phyloP scores from a whole-genome alignment of 2,329 filamentous ascomycete genomes.

The Boeremia lycopersici region DNA sequence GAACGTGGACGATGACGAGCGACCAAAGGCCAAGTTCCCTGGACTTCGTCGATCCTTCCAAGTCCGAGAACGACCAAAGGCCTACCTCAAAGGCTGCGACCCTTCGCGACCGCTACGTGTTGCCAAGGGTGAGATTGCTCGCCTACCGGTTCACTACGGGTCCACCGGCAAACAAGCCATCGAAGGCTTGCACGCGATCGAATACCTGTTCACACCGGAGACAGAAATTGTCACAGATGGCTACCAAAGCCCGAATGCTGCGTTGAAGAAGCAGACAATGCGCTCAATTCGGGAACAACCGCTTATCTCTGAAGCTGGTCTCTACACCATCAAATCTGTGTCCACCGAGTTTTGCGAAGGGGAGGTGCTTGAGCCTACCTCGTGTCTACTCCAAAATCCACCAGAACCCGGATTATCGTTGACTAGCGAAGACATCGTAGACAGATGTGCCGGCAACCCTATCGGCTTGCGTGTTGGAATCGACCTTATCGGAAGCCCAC shows the following conservation, averaged over 20 bases:
- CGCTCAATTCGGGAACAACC: conserved; percentile 69
- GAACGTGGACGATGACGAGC: conserved; percentile 67
- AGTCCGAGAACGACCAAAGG: conserved; percentile 84
- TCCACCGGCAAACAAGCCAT: conserved; percentile 63
- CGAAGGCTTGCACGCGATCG: conserved; percentile 72
- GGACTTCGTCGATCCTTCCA: conserved; percentile 76
- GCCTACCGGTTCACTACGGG: conserved; percentile 74
- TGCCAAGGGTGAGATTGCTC: conserved; percentile 71
- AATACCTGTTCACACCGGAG: conserved; percentile 82
- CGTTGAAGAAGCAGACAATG: conserved; percentile 64
- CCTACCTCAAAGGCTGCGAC: conserved; percentile 76
- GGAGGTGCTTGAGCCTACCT: conserved; percentile 89
- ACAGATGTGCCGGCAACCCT: conserved; percentile 93
- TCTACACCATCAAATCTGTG: conserved; percentile 84
- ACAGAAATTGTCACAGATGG: conserved; percentile 71
- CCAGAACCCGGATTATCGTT: conserved; percentile 81
- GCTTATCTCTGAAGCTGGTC: conserved; percentile 74
- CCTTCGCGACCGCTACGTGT: conserved; percentile 81
- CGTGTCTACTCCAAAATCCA: conserved; percentile 90
- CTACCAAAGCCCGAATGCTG: conserved; percentile 65
- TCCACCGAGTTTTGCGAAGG: conserved; percentile 82
- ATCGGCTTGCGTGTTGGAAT: conserved; percentile 88
- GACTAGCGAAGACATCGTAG: conserved; percentile 79
- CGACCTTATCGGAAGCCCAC: conserved; percentile 89
- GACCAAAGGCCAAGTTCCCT: conserved; percentile 62